A percentile compares a stretch with the other conserved stretches of the same genome.
Conservation (phyloP, 1,284 basidiomycete species). For the Papiliotrema laurentii region DNA sequence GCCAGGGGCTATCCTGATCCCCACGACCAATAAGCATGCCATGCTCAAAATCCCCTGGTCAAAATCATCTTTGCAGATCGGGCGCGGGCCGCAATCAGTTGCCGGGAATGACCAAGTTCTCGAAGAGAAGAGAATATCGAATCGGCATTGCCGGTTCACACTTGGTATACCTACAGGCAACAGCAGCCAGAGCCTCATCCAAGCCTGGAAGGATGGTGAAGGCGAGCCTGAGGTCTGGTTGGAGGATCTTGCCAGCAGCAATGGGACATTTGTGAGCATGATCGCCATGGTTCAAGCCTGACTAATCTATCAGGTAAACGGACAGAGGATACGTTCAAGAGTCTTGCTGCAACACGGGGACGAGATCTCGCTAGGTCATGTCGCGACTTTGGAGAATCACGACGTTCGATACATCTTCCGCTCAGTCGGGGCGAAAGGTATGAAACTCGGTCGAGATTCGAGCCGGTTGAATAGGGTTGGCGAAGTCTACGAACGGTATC, state of each 20-base stretch:
- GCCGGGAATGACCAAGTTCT: slow-evolving; percentile 40
- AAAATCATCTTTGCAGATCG: slow-evolving; percentile 34
- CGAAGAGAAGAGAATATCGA: slow-evolving; percentile 41
- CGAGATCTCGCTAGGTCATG: slow-evolving; percentile 72
- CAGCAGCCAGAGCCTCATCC: slow-evolving; percentile 12
- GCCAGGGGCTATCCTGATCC: slow-evolving; percentile 47
- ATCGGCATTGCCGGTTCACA: slow-evolving; percentile 41
- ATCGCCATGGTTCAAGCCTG: background rate
- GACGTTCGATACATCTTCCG: slow-evolving; percentile 52
- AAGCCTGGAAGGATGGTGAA: slow-evolving; percentile 33
- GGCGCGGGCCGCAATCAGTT: slow-evolving; percentile 29
- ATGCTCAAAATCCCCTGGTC: slow-evolving; percentile 47
- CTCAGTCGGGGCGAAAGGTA: slow-evolving; percentile 38
- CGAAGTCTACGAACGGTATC: slow-evolving; percentile 43
- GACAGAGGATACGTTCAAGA: slow-evolving; percentile 55
- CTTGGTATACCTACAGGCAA: slow-evolving; percentile 28
- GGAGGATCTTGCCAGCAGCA: slow-evolving; percentile 65
- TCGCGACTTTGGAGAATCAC: slow-evolving; percentile 46
- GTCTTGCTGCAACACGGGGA: slow-evolving; percentile 69
- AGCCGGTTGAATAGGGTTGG: slow-evolving; percentile 47
- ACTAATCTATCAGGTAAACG: slow-evolving; percentile 61
- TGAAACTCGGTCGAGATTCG: slow-evolving; percentile 9
- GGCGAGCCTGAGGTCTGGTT: slow-evolving; percentile 59
- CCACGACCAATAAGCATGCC: slow-evolving; percentile 33
- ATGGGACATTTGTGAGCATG: slow-evolving; percentile 72